Evolutionary conservation across 2,329 filamentous ascomycete genomes (phyloP).

Genomic region (Rutstroemia sydowiana): DNA sequence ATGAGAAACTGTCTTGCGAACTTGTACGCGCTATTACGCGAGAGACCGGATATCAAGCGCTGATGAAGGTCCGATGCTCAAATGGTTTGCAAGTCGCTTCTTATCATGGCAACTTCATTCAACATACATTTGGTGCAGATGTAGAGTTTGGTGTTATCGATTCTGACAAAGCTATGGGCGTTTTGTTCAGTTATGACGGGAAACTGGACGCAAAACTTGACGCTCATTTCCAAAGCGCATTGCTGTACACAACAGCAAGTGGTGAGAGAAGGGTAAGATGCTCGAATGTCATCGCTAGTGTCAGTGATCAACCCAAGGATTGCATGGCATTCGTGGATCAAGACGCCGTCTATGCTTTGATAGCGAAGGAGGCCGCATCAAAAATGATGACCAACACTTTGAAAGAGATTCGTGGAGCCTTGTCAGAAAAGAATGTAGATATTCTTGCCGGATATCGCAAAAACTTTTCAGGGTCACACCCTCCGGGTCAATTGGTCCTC

Average conservation of each 20-base stretch:
- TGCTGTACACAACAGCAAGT: constrained; percentile 86
- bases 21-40: constrained; percentile 78
- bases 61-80: constrained; percentile 98
- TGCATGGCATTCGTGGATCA: constrained; percentile 92
- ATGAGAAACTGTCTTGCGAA: constrained; percentile 75
- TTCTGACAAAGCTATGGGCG: constrained; percentile 84
- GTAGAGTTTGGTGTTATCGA: constrained; percentile 90
- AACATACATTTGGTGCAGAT: constrained; percentile 91
- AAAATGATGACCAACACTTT: constrained; percentile 68
- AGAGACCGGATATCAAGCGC: constrained; percentile 88
- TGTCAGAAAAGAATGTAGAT: constrained; percentile 90
- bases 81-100: constrained; percentile 87
- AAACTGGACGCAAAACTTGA: constrained; percentile 96
- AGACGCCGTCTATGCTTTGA: constrained; percentile 79
- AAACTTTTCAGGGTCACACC: constrained; percentile 77
- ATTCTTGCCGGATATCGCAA: constrained; percentile 89
- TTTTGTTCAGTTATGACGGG: constrained; percentile 91
- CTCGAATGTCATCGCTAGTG: constrained; percentile 86
- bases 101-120: constrained; percentile 96
- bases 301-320: constrained; percentile 77
- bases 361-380: constrained; percentile 91
- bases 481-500: constrained; percentile 86
- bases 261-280: constrained; percentile 88
- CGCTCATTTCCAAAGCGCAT: constrained; percentile 91
- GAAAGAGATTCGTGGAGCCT: constrained; percentile 74